Conservation (phyloP, 495 filamentous ascomycete species). For the Neurospora terricola region DNA sequence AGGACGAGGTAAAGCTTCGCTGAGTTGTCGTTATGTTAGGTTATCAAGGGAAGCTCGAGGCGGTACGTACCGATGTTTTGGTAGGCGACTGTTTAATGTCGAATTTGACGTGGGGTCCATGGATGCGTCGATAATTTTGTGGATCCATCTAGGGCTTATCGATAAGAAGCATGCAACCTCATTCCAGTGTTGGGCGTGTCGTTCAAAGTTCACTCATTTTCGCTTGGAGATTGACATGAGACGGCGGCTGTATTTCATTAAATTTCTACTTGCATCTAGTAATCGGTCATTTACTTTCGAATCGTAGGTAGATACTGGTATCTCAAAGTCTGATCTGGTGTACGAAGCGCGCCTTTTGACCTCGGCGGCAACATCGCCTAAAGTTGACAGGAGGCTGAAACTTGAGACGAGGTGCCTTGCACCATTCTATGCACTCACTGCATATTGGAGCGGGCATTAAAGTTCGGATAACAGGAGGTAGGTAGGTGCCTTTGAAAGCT, state of each 20-base stretch:
- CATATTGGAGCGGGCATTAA: neutral
- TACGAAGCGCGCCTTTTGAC: neutral
- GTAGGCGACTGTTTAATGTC: neutral
- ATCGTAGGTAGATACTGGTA: neutral
- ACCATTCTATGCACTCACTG: neutral
- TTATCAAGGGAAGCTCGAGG: neutral
- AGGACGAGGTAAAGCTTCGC: neutral
- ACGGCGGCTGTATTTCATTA: neutral
- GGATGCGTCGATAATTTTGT: neutral
- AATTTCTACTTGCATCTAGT: neutral
- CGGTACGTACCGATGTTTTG: neutral
- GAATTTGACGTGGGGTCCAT: neutral
- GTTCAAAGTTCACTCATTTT: neutral
- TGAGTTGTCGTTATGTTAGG: neutral
- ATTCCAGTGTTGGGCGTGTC: neutral
- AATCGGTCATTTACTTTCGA: neutral
- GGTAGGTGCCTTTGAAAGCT: neutral
- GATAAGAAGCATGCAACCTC: neutral
- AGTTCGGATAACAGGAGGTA: neutral
- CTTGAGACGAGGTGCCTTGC: neutral
- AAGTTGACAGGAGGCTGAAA: neutral
- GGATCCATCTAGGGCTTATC: neutral
- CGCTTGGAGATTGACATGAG: neutral
- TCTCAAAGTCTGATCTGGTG: neutral
- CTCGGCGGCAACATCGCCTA: neutral